Percentiles rank a stretch among this genome's conserved stretches.
phyloP scores from a whole-genome alignment of 1,139 yeast genomes.

The Saccharomyces pastorianus region DNA sequence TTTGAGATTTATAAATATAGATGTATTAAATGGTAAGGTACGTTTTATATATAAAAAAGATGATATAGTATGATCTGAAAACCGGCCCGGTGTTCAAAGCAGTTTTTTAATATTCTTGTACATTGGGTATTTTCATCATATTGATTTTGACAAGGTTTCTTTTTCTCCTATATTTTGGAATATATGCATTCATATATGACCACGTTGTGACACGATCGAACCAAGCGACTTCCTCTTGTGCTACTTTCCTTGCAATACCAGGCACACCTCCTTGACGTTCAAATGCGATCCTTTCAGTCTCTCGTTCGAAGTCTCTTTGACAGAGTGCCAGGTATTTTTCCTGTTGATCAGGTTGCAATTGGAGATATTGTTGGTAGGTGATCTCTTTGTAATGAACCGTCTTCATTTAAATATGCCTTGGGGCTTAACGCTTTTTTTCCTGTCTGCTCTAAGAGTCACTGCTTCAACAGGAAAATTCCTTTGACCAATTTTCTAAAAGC shows the following conservation, averaged over 20 bases:
- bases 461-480: background rate
- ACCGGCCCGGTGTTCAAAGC: too few relatives aligned
- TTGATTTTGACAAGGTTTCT: background rate
- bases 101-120: background rate
- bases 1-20: too few relatives aligned
- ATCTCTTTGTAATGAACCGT: background rate
- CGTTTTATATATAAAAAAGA: too few relatives aligned
- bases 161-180: constrained; percentile 4
- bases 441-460: background rate
- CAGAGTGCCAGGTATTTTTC: constrained; percentile 10
- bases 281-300: constrained; percentile 8
- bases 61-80: too few relatives aligned
- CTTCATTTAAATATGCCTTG: background rate
- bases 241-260: constrained; percentile 9
- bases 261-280: constrained; percentile 11
- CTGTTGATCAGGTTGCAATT: constrained; percentile 2
- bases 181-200: constrained; percentile 12
- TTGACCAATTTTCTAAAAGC: background rate
- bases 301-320: constrained; percentile 8
- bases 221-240: constrained; percentile 10
- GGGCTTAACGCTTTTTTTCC: background rate
- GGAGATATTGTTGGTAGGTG: background rate
- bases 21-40: too few relatives aligned
- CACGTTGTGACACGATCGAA: constrained; percentile 11
- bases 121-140: background rate